Evolutionary conservation across 805 yeast species (phyloP), one percentile per base, ranked within the genome.

Genomic region (Cephaloascus fragrans): DNA sequence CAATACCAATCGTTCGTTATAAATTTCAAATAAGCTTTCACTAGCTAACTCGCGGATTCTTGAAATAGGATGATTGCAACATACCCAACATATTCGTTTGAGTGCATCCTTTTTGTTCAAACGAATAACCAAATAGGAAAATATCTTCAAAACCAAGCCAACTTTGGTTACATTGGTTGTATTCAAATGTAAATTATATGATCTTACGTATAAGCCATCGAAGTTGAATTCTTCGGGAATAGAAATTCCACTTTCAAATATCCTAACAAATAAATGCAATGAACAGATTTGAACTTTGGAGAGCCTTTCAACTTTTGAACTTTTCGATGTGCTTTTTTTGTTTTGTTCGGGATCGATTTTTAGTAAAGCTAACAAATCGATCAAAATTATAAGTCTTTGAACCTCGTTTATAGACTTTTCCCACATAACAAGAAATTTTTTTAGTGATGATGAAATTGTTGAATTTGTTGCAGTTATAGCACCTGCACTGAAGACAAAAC

Each of bases 131-230:
- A 79, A 40, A 34, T 59, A 57, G 4, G 67, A 69, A 44, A 80
- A 69, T 0, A 76, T 44, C 37, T 61, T 56, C 3, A 77, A 49
- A 0, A 71, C 68, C 12, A 62, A 47, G 1, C 53, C 46, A 1
- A 76, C 43, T 33, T 77, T 52, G 0, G 54, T 40, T 5, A 60
- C 35, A 37, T 64, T 66, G 4, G 62, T 50, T 1, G 76, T 71
- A 41, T 69, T 70, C 26, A 81, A 56, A 39, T 79, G 81, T 26
- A 77, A 52, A 49, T 81, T 81, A 58, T 67, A 77, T 4, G 73
- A 55, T 23, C 77, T 57, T 1, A 73, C 61, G 35, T 62, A 73
- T 3, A 78, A 51, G 1, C 62, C 56, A 29, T 59, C 48, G 16
- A 55, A 47, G 19, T 52, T 48, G 34, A 61, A 59, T 2, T 32